Evolutionary conservation across 257 asterid genomes (phyloP).

Genomic region (Dorcoceras hygrometricum): DNA sequence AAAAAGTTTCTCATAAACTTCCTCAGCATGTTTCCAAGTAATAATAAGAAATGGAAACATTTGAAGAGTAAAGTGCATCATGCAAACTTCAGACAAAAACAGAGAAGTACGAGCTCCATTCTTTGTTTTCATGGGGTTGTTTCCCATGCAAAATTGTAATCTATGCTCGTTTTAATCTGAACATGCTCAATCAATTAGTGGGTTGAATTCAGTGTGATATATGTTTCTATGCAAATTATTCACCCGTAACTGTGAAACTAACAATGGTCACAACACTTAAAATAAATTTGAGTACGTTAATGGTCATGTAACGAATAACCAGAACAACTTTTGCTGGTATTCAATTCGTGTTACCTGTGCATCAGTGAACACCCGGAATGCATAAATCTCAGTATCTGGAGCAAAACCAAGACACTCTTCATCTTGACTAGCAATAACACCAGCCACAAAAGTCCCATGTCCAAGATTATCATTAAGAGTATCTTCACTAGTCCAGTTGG

Average conservation of each 20-base stretch:
- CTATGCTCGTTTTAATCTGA: neutral
- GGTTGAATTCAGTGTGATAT: too few species aligned
- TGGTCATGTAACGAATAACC: neutral
- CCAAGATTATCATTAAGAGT: constrained; percentile 97
- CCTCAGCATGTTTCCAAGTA: neutral
- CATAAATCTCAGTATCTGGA: constrained; percentile 95
- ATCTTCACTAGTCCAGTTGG: constrained; percentile 98
- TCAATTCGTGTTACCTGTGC: constrained; percentile 86
- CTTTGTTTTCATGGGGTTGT: neutral
- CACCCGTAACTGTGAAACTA: neutral
- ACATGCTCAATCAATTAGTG: neutral
- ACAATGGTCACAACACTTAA: neutral
- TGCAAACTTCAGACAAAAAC: neutral
- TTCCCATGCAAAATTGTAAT: neutral
- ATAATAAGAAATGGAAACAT: constrained; percentile 2
- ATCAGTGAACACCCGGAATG: constrained; percentile 89
- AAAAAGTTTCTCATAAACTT: constrained; percentile 75
- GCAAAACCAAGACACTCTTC: constrained; percentile 90
- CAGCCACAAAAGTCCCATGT: constrained; percentile 99
- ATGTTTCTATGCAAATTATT: too few species aligned
- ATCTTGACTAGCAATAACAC: constrained; percentile 95
- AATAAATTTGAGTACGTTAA: neutral
- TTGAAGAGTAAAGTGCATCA: neutral
- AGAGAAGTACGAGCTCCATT: neutral
- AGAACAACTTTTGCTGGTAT: constrained; percentile 4